These are phyloP conservation scores for Leishmania arabica DNA, from an alignment of 208 protist species.

Conservation along the genomic window DNA sequence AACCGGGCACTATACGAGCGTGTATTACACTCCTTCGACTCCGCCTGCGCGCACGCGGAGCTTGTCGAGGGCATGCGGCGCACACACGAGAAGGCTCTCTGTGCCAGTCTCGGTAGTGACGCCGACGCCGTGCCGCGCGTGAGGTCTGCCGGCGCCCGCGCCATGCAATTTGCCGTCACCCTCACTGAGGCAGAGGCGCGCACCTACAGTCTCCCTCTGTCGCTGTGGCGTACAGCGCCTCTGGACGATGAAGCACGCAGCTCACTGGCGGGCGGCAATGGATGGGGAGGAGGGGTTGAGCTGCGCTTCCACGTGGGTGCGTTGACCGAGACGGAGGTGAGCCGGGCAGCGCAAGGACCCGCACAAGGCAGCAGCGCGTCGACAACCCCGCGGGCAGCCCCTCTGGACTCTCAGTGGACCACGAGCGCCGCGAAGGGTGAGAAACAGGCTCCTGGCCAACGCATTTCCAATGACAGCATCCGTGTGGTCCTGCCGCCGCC, in stretches of 20 bases:
- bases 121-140: neutral
- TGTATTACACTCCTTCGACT: slow-evolving; percentile 21
- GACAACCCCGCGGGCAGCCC: neutral
- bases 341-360: neutral
- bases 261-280: neutral
- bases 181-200: slow-evolving; percentile 24
- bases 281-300: slow-evolving; percentile 11
- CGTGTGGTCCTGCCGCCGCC: neutral
- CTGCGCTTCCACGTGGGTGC: slow-evolving; percentile 17
- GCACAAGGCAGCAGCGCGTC: neutral
- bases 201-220: slow-evolving; percentile 17
- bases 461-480: neutral
- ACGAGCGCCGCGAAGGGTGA: neutral
- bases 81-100: slow-evolving; percentile 8
- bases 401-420: neutral
- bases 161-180: neutral
- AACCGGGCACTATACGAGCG: slow-evolving; percentile 43
- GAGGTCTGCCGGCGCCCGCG: slow-evolving; percentile 1
- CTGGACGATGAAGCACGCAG: neutral
- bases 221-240: slow-evolving; percentile 15
- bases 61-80: slow-evolving; percentile 9
- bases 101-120: neutral
- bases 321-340: too few species aligned
- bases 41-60: slow-evolving; percentile 11
- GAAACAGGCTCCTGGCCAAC: neutral